Evolutionary conservation across 2,329 filamentous ascomycete species (phyloP), one percentile per base, ranked within the genome.

Genomic region (Verticillium tricorpus): DNA sequence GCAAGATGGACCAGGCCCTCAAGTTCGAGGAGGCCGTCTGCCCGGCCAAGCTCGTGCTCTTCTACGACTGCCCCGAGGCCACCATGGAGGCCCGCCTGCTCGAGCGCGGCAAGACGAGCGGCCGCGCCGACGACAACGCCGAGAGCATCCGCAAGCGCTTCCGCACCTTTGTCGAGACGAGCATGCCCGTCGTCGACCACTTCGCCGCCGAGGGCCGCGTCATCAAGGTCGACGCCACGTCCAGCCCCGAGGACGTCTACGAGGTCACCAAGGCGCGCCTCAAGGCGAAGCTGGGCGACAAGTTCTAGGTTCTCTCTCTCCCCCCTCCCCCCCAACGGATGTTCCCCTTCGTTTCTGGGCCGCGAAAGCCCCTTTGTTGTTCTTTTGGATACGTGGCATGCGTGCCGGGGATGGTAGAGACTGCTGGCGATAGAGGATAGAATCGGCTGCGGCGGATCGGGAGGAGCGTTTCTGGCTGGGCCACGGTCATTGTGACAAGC

Each of bases 111-210:
- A 91, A 97, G 87, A 98, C 94, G 17, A 93, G 90, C 72, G 95
- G 95, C 52, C 85, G 95, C 66, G 82, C 89, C 58, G 95, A 99
- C 76, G 95, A 99, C 79, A 99, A 99, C 74, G 89, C 88, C 61
- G 95, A 97, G 78, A 93, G 89, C 71, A 99, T 98, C 76, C 89
- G 91, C 80, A 99, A 99, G 88, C 86, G 95, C 62, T 99, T 99
- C 84, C 88, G 87, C 73, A 93, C 90, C 4, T 99, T 98, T 73
- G 81, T 96, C 69, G 93, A 98, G 78, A 97, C 93, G 2, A 97
- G 92, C 78, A 97, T 98, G 94, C 95, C 95, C 31, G 95, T 98
- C 56, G 92, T 99, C 60, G 85, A 96, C 69, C 86, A 92, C 74
- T 98, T 90, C 75, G 88, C 89, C 71, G 81, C 82, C 70, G 82